A percentile compares a stretch with the other conserved stretches of the same genome.
These are phyloP conservation scores for Thuidium tamariscinum DNA, from an alignment of 225 moss, liverwort and hornwort genomes.

Conservation along the genomic window DNA sequence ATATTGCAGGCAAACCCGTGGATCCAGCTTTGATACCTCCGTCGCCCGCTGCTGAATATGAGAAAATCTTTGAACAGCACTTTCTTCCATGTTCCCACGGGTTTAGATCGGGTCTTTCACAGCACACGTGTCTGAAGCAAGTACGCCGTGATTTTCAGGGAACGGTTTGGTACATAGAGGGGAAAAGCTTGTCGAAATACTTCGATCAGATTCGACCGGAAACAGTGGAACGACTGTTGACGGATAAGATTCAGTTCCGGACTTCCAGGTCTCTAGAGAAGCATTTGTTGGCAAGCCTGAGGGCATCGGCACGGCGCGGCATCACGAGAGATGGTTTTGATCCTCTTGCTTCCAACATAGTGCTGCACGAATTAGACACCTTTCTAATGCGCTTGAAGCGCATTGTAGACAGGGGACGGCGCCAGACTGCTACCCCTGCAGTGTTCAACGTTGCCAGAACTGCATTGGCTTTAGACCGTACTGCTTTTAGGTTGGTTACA, in stretches of 20 bases:
- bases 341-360: slow-evolving; percentile 36
- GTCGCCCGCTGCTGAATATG: slow-evolving; percentile 40
- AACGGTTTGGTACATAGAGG: slow-evolving; percentile 42
- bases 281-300: slow-evolving; percentile 20
- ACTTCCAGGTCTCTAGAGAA: slow-evolving; percentile 2
- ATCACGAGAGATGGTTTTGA: slow-evolving; percentile 37
- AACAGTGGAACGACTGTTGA: slow-evolving; percentile 14
- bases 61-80: slow-evolving; percentile 23
- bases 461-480: slow-evolving; percentile 30
- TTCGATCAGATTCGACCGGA: slow-evolving; percentile 19
- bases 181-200: slow-evolving; percentile 20
- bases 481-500: slow-evolving; percentile 18
- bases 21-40: slow-evolving; percentile 32
- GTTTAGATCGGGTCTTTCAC: slow-evolving; percentile 28
- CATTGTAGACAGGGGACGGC: slow-evolving; percentile 51
- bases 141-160: slow-evolving; percentile 47
- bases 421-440: slow-evolving; percentile 17
- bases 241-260: background rate
- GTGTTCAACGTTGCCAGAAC: slow-evolving; percentile 21
- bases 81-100: slow-evolving; percentile 49
- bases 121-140: slow-evolving; percentile 47
- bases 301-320: slow-evolving; percentile 34
- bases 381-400: slow-evolving; percentile 44
- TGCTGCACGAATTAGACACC: slow-evolving; percentile 34
- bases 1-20: slow-evolving; percentile 27